Conservation (phyloP, 2,329 filamentous ascomycete species). For the Xylariaceae sp. region DNA sequence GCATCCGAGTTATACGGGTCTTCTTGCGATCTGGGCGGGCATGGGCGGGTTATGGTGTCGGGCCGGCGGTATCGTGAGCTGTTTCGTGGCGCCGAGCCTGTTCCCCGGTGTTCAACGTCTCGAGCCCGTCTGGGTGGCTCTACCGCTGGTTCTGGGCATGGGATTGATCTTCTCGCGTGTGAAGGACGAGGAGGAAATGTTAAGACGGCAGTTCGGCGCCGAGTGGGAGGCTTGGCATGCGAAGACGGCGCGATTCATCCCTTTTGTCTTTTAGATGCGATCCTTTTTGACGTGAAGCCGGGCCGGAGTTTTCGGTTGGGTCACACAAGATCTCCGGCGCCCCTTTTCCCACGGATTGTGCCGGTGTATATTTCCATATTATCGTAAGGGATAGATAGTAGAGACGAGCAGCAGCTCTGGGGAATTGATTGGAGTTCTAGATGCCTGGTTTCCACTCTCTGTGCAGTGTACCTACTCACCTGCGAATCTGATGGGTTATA, state of each 20-base stretch:
- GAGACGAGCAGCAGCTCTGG: too few species aligned
- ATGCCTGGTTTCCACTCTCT: too few species aligned
- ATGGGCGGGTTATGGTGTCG: conserved; percentile 34
- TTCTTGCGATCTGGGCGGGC: conserved; percentile 33
- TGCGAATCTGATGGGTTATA: too few species aligned
- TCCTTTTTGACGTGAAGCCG: neutral
- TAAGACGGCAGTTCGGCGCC: conserved; percentile 41
- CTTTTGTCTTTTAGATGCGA: conserved; percentile 35
- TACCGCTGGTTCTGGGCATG: conserved; percentile 25
- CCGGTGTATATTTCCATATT: too few species aligned
- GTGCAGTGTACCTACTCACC: too few species aligned
- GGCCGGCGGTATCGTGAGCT: conserved; percentile 37
- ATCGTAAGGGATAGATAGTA: too few species aligned
- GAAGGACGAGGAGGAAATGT: conserved; percentile 46
- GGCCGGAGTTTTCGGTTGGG: neutral
- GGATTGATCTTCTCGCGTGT: conserved; percentile 35
- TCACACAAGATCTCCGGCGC: too few species aligned
- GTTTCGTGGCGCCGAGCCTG: conserved; percentile 33
- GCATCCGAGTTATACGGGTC: conserved; percentile 48
- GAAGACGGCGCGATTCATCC: conserved; percentile 45
- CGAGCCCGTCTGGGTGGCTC: conserved; percentile 8
- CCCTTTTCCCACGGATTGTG: too few species aligned
- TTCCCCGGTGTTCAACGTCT: conserved; percentile 10
- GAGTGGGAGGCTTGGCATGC: conserved; percentile 46
- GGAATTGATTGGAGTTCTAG: too few species aligned